phyloP scores from a whole-genome alignment of 2,329 filamentous ascomycete species.

The Ambrosiella beaveri region DNA sequence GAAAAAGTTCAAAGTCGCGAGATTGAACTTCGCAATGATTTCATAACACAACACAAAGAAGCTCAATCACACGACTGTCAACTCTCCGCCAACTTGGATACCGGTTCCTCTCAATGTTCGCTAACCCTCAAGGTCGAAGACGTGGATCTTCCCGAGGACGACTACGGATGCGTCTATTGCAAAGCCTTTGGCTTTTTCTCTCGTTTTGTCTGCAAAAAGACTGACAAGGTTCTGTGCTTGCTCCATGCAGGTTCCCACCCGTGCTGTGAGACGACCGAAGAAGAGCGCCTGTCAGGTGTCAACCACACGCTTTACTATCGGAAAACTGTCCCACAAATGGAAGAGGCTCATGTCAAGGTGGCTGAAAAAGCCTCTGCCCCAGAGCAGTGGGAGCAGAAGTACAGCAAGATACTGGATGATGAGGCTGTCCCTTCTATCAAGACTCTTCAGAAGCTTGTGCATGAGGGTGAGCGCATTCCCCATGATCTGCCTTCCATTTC shows the following conservation, averaged over 20 bases:
- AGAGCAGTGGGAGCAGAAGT: slow-evolving; percentile 79
- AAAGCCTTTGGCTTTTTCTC: slow-evolving; percentile 86
- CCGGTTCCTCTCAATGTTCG: slow-evolving; percentile 29
- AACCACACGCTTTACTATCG: slow-evolving; percentile 65
- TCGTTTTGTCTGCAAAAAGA: slow-evolving; percentile 68
- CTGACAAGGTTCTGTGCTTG: slow-evolving; percentile 68
- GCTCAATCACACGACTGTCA: slow-evolving; percentile 35
- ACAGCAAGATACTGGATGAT: slow-evolving; percentile 68
- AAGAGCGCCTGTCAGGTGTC: slow-evolving; percentile 49
- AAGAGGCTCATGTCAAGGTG: slow-evolving; percentile 52
- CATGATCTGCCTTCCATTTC: slow-evolving; percentile 71
- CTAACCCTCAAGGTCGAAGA: slow-evolving; percentile 50
- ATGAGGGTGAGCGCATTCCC: slow-evolving; percentile 91
- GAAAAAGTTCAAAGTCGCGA: slow-evolving; percentile 64
- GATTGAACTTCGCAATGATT: slow-evolving; percentile 45
- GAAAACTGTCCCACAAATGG: slow-evolving; percentile 54
- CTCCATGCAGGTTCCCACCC: slow-evolving; percentile 63
- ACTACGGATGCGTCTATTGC: slow-evolving; percentile 82
- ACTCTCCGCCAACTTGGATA: slow-evolving; percentile 21
- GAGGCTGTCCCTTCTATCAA: slow-evolving; percentile 75
- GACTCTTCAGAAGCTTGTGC: slow-evolving; percentile 62
- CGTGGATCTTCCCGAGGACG: slow-evolving; percentile 68
- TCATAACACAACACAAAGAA: slow-evolving; percentile 48
- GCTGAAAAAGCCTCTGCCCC: slow-evolving; percentile 73
- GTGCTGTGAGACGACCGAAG: slow-evolving; percentile 56